phyloP scores from a whole-genome alignment of 768 basidiomycete genomes.

The Floccularia luteovirens region DNA sequence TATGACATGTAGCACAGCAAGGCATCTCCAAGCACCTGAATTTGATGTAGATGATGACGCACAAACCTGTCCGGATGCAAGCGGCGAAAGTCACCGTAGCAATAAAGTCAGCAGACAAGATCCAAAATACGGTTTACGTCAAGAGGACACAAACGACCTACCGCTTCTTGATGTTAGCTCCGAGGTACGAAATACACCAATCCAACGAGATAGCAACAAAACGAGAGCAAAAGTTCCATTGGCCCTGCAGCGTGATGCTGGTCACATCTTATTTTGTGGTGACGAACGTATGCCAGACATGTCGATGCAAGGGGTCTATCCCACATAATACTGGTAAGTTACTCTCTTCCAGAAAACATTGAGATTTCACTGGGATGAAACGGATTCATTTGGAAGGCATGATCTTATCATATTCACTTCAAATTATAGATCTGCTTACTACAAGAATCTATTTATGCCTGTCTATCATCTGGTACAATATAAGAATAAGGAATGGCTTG shows the following conservation, averaged over 20 bases:
- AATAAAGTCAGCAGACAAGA: neutral
- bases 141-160: neutral
- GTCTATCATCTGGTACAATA: too few species aligned
- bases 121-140: neutral
- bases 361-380: too few species aligned
- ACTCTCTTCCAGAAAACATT: too few species aligned
- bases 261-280: conserved; percentile 64
- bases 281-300: conserved; percentile 32
- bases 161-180: too few species aligned
- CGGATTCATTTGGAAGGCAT: too few species aligned
- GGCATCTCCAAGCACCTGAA: conserved; percentile 11
- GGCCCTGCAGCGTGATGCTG: conserved; percentile 48
- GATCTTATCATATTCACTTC: too few species aligned
- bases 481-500: too few species aligned
- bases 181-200: too few species aligned
- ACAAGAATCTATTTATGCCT: too few species aligned
- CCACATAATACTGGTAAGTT: too few species aligned
- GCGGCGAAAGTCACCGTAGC: neutral
- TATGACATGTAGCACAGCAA: conserved; percentile 37
- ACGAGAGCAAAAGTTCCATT: conserved; percentile 37
- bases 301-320: too few species aligned
- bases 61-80: neutral
- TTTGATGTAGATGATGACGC: neutral
- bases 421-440: too few species aligned
- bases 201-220: conserved; percentile 1